Evolutionary conservation across 192 early-diverging fungal genomes (phyloP).

Genomic region (Coemansia sp.): DNA sequence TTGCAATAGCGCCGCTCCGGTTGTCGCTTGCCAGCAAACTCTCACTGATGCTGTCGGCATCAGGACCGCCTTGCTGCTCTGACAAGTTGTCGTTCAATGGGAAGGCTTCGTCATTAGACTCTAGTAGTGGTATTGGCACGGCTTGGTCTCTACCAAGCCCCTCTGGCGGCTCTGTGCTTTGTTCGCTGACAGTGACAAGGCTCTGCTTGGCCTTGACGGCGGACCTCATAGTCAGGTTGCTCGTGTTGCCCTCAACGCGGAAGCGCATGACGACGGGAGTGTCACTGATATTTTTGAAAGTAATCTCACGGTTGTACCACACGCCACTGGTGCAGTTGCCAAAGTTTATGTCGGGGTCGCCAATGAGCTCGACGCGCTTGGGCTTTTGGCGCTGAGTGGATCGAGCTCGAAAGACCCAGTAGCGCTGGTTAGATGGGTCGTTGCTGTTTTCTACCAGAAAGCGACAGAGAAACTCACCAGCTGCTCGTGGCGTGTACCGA

Average conservation of each 20-base stretch:
- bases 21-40: background rate
- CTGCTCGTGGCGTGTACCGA: conserved; percentile 80
- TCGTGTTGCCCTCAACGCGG: conserved; percentile 46
- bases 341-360: conserved; percentile 77
- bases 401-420: conserved; percentile 78
- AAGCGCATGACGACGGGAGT: conserved; percentile 75
- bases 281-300: conserved; percentile 80
- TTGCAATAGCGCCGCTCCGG: background rate
- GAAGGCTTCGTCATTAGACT: background rate
- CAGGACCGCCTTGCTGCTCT: background rate
- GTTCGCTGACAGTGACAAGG: background rate
- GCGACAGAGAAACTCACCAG: conserved; percentile 90
- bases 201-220: conserved; percentile 9
- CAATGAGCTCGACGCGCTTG: conserved; percentile 65
- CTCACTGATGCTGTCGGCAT: conserved; percentile 4
- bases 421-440: conserved; percentile 77
- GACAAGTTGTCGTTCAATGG: background rate
- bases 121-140: background rate
- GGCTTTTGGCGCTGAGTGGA: conserved; percentile 66
- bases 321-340: conserved; percentile 90
- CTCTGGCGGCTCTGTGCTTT: background rate
- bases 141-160: background rate
- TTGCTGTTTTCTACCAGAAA: conserved; percentile 89
- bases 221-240: conserved; percentile 26
- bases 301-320: conserved; percentile 77